These are phyloP conservation scores for Staphylotrichum tortipilum DNA, from an alignment of 495 filamentous ascomycete genomes.

Conservation along the genomic window DNA sequence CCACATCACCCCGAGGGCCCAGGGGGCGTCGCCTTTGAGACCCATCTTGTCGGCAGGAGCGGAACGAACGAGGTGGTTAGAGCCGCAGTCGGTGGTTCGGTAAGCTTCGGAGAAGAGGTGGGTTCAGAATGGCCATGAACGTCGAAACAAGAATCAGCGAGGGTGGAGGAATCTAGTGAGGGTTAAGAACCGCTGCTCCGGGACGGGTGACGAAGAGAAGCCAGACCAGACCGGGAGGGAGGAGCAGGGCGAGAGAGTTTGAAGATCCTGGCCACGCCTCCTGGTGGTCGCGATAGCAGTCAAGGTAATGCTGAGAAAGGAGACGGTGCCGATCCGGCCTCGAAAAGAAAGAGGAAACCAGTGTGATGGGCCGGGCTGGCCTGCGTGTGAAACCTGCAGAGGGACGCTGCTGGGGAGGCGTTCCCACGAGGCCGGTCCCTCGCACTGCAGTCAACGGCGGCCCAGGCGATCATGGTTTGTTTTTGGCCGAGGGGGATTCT, in stretches of 20 bases:
- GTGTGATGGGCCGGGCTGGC: neutral
- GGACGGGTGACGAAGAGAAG: too few species aligned
- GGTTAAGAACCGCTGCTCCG: neutral
- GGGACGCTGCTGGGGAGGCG: neutral
- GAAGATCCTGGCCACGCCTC: neutral
- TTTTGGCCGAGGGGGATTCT: neutral
- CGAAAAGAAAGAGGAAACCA: neutral
- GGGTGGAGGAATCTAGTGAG: neutral
- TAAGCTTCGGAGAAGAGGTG: too few species aligned
- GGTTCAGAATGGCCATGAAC: neutral
- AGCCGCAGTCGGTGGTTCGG: neutral
- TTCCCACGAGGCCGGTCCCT: neutral
- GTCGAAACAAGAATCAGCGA: neutral
- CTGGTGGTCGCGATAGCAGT: neutral
- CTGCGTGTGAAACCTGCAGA: neutral
- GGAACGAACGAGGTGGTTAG: neutral
- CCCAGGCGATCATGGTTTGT: neutral
- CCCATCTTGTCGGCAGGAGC: neutral
- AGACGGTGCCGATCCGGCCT: neutral
- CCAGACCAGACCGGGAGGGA: too few species aligned
- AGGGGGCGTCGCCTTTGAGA: conserved; percentile 7
- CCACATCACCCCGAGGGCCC: conserved; percentile 19
- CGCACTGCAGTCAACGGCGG: neutral
- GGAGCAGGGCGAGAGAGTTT: neutral
- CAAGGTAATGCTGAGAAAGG: neutral